These are phyloP conservation scores for Magnaporthiopsis incrustans DNA, from an alignment of 2,329 filamentous ascomycete species.

Conservation along the genomic window DNA sequence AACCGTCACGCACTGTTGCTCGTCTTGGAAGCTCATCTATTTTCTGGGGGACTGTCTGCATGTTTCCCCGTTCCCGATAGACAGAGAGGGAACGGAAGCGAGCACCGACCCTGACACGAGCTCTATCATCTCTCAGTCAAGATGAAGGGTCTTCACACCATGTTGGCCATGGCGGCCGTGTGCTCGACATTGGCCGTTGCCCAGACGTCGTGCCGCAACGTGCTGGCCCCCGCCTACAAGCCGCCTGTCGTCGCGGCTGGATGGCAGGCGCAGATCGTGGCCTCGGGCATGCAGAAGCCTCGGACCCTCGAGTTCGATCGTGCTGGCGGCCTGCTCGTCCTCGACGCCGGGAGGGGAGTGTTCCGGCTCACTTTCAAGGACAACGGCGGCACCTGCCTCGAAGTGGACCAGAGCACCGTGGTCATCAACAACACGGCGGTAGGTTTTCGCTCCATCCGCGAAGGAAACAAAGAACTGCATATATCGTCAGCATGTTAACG, in stretches of 20 bases:
- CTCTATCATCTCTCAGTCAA: background rate
- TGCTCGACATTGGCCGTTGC: slow-evolving; percentile 11
- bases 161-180: slow-evolving; percentile 12
- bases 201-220: slow-evolving; percentile 23
- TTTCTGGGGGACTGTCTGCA: background rate
- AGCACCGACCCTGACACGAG: background rate
- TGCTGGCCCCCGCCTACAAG: slow-evolving; percentile 26
- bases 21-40: background rate
- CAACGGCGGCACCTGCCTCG: slow-evolving; percentile 32
- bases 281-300: slow-evolving; percentile 32
- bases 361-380: slow-evolving; percentile 32
- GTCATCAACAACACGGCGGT: slow-evolving; percentile 28
- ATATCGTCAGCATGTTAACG: background rate
- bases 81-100: background rate
- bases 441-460: slow-evolving; percentile 13
- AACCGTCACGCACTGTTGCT: background rate
- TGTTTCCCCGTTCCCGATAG: background rate
- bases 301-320: slow-evolving; percentile 37
- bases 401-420: slow-evolving; percentile 25
- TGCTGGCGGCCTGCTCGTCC: slow-evolving; percentile 34
- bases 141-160: slow-evolving; percentile 12
- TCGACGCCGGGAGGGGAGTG: slow-evolving; percentile 36
- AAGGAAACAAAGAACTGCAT: background rate
- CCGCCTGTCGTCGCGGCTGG: slow-evolving; percentile 30
- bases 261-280: slow-evolving; percentile 36